Evolutionary conservation across 768 basidiomycete species (phyloP), one percentile per base, ranked within the genome.

Genomic region (Gloeopeniophorella convolvens): DNA sequence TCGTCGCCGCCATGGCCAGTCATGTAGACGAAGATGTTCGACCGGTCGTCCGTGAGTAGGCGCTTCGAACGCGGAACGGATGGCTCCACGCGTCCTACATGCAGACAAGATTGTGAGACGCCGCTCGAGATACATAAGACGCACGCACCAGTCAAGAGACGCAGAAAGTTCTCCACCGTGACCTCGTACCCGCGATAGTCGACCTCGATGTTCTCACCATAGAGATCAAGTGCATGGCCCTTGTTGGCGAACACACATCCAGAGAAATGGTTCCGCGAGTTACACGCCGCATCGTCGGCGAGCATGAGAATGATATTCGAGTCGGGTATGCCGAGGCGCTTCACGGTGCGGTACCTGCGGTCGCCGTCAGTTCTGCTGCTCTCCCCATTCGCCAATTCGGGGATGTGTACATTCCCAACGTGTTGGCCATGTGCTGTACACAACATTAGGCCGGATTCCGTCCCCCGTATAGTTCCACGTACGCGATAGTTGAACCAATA

Each of bases 401-500:
- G 31, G 37, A 3, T n/a, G 61, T 77, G 60, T 62, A 90, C 94
- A 99, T 97, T 63, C 93, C 94, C 20, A 99, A 76, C 1, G 95
- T 89, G 68, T 98, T 99, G 8, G 96, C 83, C 92, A 98, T 98
- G 66, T 98, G 96, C 93, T 97, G 58, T 16, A 30, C 18, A 9
- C 11, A 12, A 51, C 20, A 41, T 49, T 46, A 23, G 27, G 23
- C 24, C 11, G 33, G n/a, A 20, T 3, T 26, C 26, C 6, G 32
- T 3, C n/a, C n/a, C 1, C 6, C 41, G 36, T 5, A 32, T 28
- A 31, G 15, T 35, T 36, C 0, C 15, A 76, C 85, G 45, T 62
- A 96, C 95, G 35, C 95, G 73, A 63, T 99, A 99, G 65, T 99
- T 99, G 75, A 99, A 99, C 94, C 94, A 97, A 65, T 94, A 95